phyloP scores from a whole-genome alignment of 2,329 filamentous ascomycete species.

The Penicillium sp. region DNA sequence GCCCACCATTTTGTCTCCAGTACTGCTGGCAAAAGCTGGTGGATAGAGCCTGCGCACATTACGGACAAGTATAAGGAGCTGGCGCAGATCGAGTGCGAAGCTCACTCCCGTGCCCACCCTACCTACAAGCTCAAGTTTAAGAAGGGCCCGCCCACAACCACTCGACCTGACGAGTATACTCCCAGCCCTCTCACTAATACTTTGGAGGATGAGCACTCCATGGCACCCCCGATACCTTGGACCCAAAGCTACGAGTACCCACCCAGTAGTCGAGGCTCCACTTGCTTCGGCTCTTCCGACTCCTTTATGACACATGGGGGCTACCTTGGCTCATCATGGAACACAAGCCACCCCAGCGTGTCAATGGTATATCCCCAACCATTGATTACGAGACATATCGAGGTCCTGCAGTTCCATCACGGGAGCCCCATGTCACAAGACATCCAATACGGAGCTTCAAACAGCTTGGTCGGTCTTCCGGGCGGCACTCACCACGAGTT shows the following conservation, averaged over 20 bases:
- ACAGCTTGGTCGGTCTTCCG: slow-evolving; percentile 43
- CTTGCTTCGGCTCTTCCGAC: slow-evolving; percentile 33
- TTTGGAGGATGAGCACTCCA: neutral
- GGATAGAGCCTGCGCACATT: slow-evolving; percentile 68
- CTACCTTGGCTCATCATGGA: slow-evolving; percentile 51
- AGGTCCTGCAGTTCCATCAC: slow-evolving; percentile 45
- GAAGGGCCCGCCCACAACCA: slow-evolving; percentile 57
- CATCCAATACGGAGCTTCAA: slow-evolving; percentile 31
- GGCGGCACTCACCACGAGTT: slow-evolving; percentile 45
- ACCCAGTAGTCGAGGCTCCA: slow-evolving; percentile 34
- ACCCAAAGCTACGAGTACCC: slow-evolving; percentile 27
- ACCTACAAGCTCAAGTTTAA: slow-evolving; percentile 91
- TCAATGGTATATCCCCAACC: slow-evolving; percentile 45
- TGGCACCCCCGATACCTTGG: slow-evolving; percentile 13
- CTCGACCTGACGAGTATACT: slow-evolving; percentile 1
- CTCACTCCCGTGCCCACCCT: slow-evolving; percentile 81
- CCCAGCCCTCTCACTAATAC: neutral
- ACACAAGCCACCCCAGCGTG: slow-evolving; percentile 54
- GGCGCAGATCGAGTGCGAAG: slow-evolving; percentile 76
- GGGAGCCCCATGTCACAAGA: slow-evolving; percentile 31
- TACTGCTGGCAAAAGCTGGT: slow-evolving; percentile 85
- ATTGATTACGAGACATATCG: slow-evolving; percentile 29
- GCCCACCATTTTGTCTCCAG: slow-evolving; percentile 92
- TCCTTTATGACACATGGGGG: slow-evolving; percentile 16
- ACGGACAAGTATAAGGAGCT: slow-evolving; percentile 73